Conservation (phyloP, 2,329 filamentous ascomycete genomes). For the Fusarium fujikuroi region DNA sequence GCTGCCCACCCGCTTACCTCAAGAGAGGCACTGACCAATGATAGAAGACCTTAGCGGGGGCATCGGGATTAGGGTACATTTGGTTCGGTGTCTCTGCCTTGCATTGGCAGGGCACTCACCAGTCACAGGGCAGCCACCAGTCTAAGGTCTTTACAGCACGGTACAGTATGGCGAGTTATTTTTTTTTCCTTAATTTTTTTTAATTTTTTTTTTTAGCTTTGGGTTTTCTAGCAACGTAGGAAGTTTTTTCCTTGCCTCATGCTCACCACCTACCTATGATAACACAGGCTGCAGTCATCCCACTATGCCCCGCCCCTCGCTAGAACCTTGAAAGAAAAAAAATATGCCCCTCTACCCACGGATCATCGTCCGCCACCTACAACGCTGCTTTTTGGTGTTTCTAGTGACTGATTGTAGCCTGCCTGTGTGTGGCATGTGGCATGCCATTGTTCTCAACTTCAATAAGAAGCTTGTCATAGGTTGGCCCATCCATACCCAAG, state of each 20-base stretch:
- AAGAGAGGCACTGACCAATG: conserved; percentile 40
- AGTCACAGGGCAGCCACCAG: conserved; percentile 1
- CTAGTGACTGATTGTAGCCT: neutral
- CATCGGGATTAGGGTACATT: conserved; percentile 44
- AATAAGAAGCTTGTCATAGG: neutral
- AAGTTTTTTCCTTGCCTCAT: neutral
- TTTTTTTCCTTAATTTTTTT: neutral
- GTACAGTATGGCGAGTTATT: conserved; percentile 1
- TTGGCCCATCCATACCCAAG: neutral
- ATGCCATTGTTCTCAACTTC: neutral
- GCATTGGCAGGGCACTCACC: conserved; percentile 6
- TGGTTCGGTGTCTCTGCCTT: conserved; percentile 14
- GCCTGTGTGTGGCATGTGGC: conserved; percentile 1
- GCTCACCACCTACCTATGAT: neutral
- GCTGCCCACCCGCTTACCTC: conserved; percentile 47
- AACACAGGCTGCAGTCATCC: conserved; percentile 1
- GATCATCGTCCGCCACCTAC: conserved; percentile 25
- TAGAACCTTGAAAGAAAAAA: conserved; percentile 5
- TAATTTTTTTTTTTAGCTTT: neutral
- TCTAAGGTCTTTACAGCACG: neutral
- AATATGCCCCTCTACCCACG: conserved; percentile 28
- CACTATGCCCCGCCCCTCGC: conserved; percentile 21
- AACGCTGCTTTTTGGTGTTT: conserved; percentile 19
- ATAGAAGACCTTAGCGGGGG: conserved; percentile 34
- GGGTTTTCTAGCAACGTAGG: neutral